Conservation (phyloP, 306 rosid genomes). For the Castanea sativa region DNA sequence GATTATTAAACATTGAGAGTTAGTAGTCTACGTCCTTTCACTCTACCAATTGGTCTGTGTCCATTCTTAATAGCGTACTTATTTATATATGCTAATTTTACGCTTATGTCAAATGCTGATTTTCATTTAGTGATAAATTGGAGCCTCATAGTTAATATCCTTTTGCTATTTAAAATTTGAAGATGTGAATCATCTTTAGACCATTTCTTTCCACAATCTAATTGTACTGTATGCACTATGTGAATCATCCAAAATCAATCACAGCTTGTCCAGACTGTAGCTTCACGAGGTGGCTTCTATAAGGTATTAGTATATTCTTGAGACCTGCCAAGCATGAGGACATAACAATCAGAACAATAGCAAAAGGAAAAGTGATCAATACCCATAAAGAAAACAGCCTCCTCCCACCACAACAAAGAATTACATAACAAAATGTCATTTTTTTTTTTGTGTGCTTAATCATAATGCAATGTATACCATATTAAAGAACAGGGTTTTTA, state of each 20-base stretch:
- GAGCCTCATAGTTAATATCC: no score
- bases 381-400: not conserved
- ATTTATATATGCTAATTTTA: no score
- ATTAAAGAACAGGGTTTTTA: not conserved
- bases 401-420: not conserved
- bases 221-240: not conserved
- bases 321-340: conserved; percentile 56
- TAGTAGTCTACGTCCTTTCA: no score
- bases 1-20: no score
- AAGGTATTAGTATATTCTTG: conserved; percentile 74
- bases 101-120: no score
- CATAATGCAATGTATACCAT: not conserved
- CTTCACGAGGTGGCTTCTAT: conserved; percentile 57
- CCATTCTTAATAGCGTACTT: no score
- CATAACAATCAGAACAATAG: conserved; percentile 15
- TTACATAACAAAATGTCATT: not conserved
- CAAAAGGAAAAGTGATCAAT: not conserved
- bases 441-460: not conserved
- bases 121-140: no score
- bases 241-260: conserved; percentile 78
- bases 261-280: conserved; percentile 46
- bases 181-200: not conserved
- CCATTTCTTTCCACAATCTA: not conserved
- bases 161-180: not conserved
- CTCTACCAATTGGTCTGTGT: no score